A percentile compares a stretch with the other conserved stretches of the same genome.
These are phyloP conservation scores for Metschnikowia corniflorae DNA, from an alignment of 805 yeast genomes.

Conservation along the genomic window DNA sequence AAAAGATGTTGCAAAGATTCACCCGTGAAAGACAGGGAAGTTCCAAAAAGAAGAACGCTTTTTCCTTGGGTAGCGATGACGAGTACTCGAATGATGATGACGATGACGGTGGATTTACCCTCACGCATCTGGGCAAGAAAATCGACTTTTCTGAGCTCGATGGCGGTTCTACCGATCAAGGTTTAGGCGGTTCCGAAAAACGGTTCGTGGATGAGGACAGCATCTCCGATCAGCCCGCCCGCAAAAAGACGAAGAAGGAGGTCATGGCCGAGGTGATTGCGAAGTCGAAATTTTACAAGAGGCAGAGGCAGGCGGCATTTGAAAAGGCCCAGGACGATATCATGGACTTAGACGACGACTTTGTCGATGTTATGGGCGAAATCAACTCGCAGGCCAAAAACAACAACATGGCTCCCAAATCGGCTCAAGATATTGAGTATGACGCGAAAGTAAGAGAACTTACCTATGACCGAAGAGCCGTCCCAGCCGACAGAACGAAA, in stretches of 20 bases:
- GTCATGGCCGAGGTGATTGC: slow-evolving; percentile 85
- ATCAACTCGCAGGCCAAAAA: slow-evolving; percentile 26
- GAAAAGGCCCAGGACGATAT: slow-evolving; percentile 58
- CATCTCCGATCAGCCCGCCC: slow-evolving; percentile 36
- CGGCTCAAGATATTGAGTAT: slow-evolving; percentile 49
- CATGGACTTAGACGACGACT: slow-evolving; percentile 67
- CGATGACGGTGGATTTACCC: slow-evolving; percentile 41
- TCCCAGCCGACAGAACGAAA: slow-evolving; percentile 77
- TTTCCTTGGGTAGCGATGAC: slow-evolving; percentile 65
- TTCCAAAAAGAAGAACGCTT: slow-evolving; percentile 46
- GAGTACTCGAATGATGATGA: slow-evolving; percentile 50
- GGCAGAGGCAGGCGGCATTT: slow-evolving; percentile 67
- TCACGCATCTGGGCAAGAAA: slow-evolving; percentile 79
- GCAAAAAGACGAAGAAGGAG: slow-evolving; percentile 75
- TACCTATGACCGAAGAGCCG: slow-evolving; percentile 69
- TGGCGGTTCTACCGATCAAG: slow-evolving; percentile 31
- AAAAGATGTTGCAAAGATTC: slow-evolving; percentile 92
- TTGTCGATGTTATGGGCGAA: slow-evolving; percentile 64
- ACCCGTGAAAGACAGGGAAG: slow-evolving; percentile 77
- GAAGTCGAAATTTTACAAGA: slow-evolving; percentile 73
- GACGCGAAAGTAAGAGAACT: slow-evolving; percentile 65
- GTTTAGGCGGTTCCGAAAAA: slow-evolving; percentile 15
- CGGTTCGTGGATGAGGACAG: slow-evolving; percentile 40
- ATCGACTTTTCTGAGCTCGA: slow-evolving; percentile 49
- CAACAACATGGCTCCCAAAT: slow-evolving; percentile 28